Evolutionary conservation across 768 basidiomycete species (phyloP).

Genomic region (Phylloporus sp.): DNA sequence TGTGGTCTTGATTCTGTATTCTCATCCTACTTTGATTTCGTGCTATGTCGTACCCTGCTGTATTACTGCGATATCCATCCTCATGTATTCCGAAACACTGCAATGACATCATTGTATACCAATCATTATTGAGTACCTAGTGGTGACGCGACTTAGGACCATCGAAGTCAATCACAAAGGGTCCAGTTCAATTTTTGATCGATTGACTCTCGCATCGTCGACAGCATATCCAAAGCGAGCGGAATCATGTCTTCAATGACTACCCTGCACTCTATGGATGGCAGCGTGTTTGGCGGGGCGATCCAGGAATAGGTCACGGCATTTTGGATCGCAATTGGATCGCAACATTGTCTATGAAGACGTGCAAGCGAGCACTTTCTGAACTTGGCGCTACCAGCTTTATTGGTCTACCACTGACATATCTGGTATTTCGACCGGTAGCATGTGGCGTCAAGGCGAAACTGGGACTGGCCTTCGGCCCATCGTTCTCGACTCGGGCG

Average conservation of each 20-base stretch:
- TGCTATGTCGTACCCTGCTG: no score
- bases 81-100: no score
- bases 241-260: not conserved
- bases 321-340: no score
- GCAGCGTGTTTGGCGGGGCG: constrained; percentile 18
- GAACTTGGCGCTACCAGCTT: constrained; percentile 5
- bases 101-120: no score
- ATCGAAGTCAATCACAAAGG: no score
- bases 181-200: no score
- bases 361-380: not conserved
- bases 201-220: not conserved
- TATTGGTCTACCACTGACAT: constrained; percentile 21
- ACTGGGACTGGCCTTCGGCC: not conserved
- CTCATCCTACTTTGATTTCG: no score
- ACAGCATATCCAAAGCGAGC: not conserved
- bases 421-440: constrained; percentile 26
- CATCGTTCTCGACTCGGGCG: not conserved
- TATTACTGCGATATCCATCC: no score
- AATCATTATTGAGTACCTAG: no score
- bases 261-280: not conserved
- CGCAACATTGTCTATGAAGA: constrained; percentile 17
- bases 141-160: no score
- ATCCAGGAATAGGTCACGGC: constrained; percentile 30
- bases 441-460: no score
- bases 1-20: no score